Evolutionary conservation across 2,329 filamentous ascomycete species (phyloP).

Genomic region (Monosporascus sp.): DNA sequence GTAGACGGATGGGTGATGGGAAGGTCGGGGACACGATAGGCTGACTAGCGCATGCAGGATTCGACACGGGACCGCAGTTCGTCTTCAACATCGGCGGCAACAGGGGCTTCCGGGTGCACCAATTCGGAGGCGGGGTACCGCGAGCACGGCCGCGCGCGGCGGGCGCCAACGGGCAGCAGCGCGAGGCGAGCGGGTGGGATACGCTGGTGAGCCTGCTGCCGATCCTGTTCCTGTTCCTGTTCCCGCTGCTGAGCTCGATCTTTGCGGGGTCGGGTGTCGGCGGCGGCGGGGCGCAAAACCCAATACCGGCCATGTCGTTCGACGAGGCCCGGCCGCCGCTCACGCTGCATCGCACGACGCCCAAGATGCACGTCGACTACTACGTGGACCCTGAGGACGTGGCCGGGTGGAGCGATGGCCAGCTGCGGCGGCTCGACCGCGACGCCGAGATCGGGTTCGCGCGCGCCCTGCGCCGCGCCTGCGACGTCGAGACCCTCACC

Average conservation of each 20-base stretch:
- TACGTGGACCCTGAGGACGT: conserved; percentile 79
- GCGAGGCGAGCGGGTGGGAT: conserved; percentile 47
- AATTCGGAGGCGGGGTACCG: conserved; percentile 79
- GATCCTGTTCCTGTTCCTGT: conserved; percentile 81
- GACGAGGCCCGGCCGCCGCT: conserved; percentile 65
- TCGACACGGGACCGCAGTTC: conserved; percentile 79
- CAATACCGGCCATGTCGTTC: conserved; percentile 69
- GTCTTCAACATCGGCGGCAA: conserved; percentile 93
- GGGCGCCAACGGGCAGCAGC: conserved; percentile 46
- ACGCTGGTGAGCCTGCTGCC: conserved; percentile 74
- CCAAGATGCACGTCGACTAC: conserved; percentile 70
- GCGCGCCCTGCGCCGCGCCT: conserved; percentile 60
- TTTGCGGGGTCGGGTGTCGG: conserved; percentile 44
- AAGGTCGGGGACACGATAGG: neutral
- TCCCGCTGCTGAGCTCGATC: conserved; percentile 75
- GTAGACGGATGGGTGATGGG: conserved; percentile 5
- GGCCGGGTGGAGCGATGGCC: conserved; percentile 59
- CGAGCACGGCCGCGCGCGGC: conserved; percentile 65
- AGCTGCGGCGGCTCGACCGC: conserved; percentile 70
- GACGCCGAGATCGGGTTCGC: conserved; percentile 71
- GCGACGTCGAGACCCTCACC: conserved; percentile 65
- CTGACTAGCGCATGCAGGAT: conserved; percentile 33
- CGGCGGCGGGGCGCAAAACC: conserved; percentile 41
- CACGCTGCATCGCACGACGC: conserved; percentile 67
- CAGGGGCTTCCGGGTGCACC: conserved; percentile 87